Base-by-base conservation (phyloP, 345 rosid species). In the Ricinus communis region DNA sequence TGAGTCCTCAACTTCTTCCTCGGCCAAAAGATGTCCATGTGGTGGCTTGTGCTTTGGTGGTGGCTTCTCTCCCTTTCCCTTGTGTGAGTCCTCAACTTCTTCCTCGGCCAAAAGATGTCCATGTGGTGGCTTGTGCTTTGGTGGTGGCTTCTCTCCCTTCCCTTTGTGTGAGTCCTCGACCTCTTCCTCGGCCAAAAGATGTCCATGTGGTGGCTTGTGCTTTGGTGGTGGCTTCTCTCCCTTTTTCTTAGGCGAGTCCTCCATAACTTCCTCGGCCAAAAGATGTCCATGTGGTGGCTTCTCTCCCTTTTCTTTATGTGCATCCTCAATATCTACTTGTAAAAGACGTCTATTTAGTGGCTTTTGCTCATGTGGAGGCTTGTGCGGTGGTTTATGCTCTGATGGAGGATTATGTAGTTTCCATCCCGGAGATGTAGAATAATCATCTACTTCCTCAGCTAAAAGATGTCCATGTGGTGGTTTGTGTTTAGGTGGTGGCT, bases 141-240 rank as follows among this genome's bases (percentile, higher is more conserved):
- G 70, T 16, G 38, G 24, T 40, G 28, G 62, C 62, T 53, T 40
- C 47, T 51, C 46, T 7, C 27, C 16, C 38, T 69, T 72, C n/a
- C 65, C 55, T 25, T 71, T 50, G 54, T 67, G 56, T 0, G 62
- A 71, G 21, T 76, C 68, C 43, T 71, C 72, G 4, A 41, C 75
- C 8, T 0, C 53, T 0, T 76, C 75, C 54, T 70, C 79, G 1
- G 10, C 54, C 22, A 76, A 53, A 7, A 58, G n/a, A 43, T 76
- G 79, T 41, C 68, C 76, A 43, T 75, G 73, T 0, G 78, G 74
- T 21, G 78, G 70, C 46, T 57, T 76, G 68, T 70, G 68, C 8
- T 76, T 33, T 2, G 54, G 75, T 28, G 82, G 78, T 18, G 73
- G 76, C 71, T 77, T 74, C 33, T 77, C 58, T n/a, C 70, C 68